These are phyloP conservation scores for Guadua angustifolia DNA, from an alignment of 176 grass and related monocot genomes.

Conservation along the genomic window DNA sequence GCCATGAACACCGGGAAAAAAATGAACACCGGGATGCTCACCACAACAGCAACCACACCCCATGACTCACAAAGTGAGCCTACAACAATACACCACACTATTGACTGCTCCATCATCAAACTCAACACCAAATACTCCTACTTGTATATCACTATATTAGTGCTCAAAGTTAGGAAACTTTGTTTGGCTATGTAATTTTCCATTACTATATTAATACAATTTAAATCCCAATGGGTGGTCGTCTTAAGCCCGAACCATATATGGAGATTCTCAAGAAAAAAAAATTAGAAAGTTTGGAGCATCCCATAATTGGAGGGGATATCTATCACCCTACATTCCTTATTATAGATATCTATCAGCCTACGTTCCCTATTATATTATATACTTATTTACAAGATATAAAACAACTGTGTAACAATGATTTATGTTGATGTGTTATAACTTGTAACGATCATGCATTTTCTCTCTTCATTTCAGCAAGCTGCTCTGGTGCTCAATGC, in stretches of 20 bases:
- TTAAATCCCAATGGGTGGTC: background rate
- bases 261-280: conserved; percentile 1
- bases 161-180: background rate
- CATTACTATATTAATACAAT: background rate
- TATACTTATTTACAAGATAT: background rate
- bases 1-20: too few species aligned
- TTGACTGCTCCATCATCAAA: too few species aligned
- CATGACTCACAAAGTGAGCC: too few species aligned
- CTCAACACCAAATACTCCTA: background rate
- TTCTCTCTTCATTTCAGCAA: conserved; percentile 53
- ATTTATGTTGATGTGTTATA: too few species aligned
- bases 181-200: background rate
- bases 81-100: too few species aligned
- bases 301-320: background rate
- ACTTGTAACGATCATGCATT: background rate
- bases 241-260: too few species aligned
- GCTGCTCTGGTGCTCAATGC: conserved; percentile 72
- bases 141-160: background rate
- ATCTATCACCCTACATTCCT: background rate
- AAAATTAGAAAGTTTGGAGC: background rate
- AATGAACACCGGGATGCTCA: too few species aligned
- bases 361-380: background rate
- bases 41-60: too few species aligned
- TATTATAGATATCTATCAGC: background rate
- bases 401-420: too few species aligned